A percentile compares a stretch with the other conserved stretches of the same genome.
phyloP scores from a whole-genome alignment of 2,329 filamentous ascomycete species.

The Fusarium luffae region DNA sequence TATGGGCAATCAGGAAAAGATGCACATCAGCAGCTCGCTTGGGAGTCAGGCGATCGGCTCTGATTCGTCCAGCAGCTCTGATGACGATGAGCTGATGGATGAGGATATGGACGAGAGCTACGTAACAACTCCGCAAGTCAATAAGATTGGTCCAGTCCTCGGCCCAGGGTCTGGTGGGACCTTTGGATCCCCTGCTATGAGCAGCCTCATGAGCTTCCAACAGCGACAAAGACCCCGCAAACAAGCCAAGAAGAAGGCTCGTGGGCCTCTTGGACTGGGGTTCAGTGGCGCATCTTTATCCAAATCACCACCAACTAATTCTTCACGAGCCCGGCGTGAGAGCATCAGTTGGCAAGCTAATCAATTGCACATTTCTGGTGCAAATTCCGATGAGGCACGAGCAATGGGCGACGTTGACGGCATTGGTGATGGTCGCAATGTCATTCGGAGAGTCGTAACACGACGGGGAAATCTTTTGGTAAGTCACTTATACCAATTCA shows the following conservation, averaged over 20 bases:
- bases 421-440: slow-evolving; percentile 70
- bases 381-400: slow-evolving; percentile 72
- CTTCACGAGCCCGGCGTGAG: slow-evolving; percentile 74
- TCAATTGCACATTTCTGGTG: slow-evolving; percentile 83
- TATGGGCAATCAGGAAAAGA: slow-evolving; percentile 75
- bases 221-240: slow-evolving; percentile 78
- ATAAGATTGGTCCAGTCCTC: slow-evolving; percentile 65
- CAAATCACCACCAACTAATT: slow-evolving; percentile 75
- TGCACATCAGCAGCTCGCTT: slow-evolving; percentile 78
- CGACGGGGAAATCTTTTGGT: slow-evolving; percentile 89
- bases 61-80: slow-evolving; percentile 80
- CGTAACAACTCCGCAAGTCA: slow-evolving; percentile 82
- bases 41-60: slow-evolving; percentile 80
- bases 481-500: slow-evolving; percentile 51
- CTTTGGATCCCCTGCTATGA: slow-evolving; percentile 76
- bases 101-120: slow-evolving; percentile 84
- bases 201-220: slow-evolving; percentile 85
- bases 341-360: slow-evolving; percentile 92
- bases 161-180: slow-evolving; percentile 65
- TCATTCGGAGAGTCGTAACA: slow-evolving; percentile 85
- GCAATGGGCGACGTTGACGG: slow-evolving; percentile 72
- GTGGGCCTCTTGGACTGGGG: slow-evolving; percentile 61
- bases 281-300: slow-evolving; percentile 66
- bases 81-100: slow-evolving; percentile 76
- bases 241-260: slow-evolving; percentile 69